A percentile compares a stretch with the other conserved stretches of the same genome.
Evolutionary conservation across 2,329 filamentous ascomycete genomes (phyloP).

Genomic region (Penicillium polonicum): DNA sequence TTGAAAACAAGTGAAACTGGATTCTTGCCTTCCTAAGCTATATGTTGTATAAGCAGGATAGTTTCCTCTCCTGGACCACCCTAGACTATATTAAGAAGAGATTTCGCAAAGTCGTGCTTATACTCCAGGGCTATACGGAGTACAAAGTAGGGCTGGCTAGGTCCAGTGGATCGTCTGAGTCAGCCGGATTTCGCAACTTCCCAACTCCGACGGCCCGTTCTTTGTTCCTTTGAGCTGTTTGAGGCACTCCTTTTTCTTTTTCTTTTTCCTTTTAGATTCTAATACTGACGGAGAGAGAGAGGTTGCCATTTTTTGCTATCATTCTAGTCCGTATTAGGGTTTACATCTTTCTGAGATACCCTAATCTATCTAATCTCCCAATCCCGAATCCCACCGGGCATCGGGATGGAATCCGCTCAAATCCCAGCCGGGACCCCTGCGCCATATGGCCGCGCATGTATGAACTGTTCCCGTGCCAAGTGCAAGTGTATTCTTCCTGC

Average conservation of each 20-base stretch:
- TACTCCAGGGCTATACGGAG: too few relatives aligned
- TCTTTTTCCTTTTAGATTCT: background rate
- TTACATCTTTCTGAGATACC: background rate
- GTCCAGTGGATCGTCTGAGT: background rate
- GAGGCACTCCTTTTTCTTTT: background rate
- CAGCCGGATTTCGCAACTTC: background rate
- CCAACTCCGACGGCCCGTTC: background rate
- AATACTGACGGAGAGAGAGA: background rate
- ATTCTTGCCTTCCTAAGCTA: background rate
- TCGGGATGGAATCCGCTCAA: slow-evolving; percentile 4
- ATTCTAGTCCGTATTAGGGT: background rate
- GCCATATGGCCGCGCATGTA: slow-evolving; percentile 11
- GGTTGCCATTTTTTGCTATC: background rate
- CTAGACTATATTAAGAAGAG: background rate
- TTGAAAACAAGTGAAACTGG: background rate
- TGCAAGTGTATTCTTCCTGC: slow-evolving; percentile 32
- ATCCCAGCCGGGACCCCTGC: slow-evolving; percentile 2
- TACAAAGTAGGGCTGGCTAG: background rate
- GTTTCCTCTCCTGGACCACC: background rate
- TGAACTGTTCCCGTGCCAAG: slow-evolving; percentile 12
- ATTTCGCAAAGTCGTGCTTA: background rate
- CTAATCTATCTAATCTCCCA: background rate
- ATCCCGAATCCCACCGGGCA: slow-evolving; percentile 10
- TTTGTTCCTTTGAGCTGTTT: background rate
- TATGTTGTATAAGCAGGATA: background rate